These are phyloP conservation scores for Solanum pinnatisectum DNA, from an alignment of 257 asterid species.

Conservation along the genomic window DNA sequence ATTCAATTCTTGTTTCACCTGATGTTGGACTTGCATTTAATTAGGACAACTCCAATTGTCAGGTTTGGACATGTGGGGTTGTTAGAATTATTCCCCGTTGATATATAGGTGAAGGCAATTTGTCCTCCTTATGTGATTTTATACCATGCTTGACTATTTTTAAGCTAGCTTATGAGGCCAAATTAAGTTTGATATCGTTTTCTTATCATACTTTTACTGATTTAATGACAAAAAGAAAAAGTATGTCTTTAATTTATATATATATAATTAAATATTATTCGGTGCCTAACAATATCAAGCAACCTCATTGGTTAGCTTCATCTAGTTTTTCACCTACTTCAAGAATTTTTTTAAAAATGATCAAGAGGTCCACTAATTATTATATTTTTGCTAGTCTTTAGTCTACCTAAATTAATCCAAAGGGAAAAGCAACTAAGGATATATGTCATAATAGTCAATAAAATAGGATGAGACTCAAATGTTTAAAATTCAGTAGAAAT, in stretches of 20 bases:
- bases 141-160: background rate
- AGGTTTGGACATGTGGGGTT: background rate
- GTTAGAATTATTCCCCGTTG: background rate
- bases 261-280: background rate
- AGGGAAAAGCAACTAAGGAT: background rate
- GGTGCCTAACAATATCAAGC: background rate
- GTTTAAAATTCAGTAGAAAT: too few species aligned
- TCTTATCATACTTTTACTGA: background rate
- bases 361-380: background rate
- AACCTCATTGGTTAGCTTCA: background rate
- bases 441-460: background rate
- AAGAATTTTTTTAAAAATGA: background rate
- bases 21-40: background rate
- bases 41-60: background rate
- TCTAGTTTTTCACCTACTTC: background rate
- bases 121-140: background rate
- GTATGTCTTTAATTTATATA: background rate
- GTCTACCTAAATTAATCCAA: background rate
- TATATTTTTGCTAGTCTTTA: background rate
- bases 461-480: background rate
- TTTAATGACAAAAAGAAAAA: background rate
- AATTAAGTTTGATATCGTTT: background rate
- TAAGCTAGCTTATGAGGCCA: background rate
- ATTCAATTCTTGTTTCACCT: background rate
- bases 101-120: background rate